Evolutionary conservation across 2,329 filamentous ascomycete species (phyloP), one percentile per base, ranked within the genome.

Genomic region (Aureobasidium pullulans): DNA sequence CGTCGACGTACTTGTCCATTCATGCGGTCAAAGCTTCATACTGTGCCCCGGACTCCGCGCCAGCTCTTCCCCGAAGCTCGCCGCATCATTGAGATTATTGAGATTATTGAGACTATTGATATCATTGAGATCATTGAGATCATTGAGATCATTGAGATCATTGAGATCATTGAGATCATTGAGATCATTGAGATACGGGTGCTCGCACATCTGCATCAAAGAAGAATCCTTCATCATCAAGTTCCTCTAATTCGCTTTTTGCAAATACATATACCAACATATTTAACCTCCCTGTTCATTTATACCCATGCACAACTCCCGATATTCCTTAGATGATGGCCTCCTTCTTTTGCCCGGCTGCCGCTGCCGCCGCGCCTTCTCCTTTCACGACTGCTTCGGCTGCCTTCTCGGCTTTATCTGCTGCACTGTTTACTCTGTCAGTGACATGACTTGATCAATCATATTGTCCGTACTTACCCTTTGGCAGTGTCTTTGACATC

Each of bases 401-500:
- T 37, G 16, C 50, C 59, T 53, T 60, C 39, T 57, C 57, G 4
- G 49, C 62, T n/a, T 62, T 61, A 8, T 31, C 50, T 31, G 32
- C 53, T 36, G 31, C 43, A 16, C 57, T 60, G 39, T 54, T 52
- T 15, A 32, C 37, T 13, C 7, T 13, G 40, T 56, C 29, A 56
- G 52, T 40, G 28, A 23, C 32, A 23, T 4, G 10, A 13, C 29
- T 32, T 28, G 8, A 7, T n/a, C n/a, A 9, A 2, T 10, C 28
- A 32, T 8, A 8, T 15, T 28, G 23, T 29, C 10, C 6, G 15
- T n/a, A 56, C 52, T 16, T 37, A 56, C 52, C 40, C 52, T 62
- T 71, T 69, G 59, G 72, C 70, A 32, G 40, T 10, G 15, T 50
- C 57, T 39, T 49, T 39, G 48, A 44, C 39, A 43, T 42, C 52